Evolutionary conservation across 2,329 filamentous ascomycete species (phyloP).

Genomic region (Cytospora schulzeri): DNA sequence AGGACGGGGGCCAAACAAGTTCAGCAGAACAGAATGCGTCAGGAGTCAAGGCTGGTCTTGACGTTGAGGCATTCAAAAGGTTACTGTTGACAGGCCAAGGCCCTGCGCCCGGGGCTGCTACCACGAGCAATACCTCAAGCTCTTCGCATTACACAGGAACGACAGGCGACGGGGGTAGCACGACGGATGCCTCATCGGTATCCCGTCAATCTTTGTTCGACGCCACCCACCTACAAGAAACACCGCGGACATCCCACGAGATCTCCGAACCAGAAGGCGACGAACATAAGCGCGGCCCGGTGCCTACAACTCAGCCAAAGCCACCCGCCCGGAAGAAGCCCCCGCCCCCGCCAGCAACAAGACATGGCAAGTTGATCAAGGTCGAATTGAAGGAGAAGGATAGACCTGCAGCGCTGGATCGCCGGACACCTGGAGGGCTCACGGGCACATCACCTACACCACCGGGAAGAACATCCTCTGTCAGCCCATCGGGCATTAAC

Average conservation of each 20-base stretch:
- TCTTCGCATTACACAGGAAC: conserved; percentile 30
- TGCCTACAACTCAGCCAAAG: conserved; percentile 31
- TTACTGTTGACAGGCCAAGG: conserved; percentile 74
- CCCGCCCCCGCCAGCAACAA: conserved; percentile 71
- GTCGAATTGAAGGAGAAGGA: conserved; percentile 41
- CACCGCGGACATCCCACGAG: conserved; percentile 62
- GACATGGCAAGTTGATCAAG: conserved; percentile 75
- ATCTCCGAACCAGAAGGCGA: conserved; percentile 53
- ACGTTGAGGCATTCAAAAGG: conserved; percentile 78
- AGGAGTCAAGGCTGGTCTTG: conserved; percentile 56
- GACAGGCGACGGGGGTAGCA: conserved; percentile 49
- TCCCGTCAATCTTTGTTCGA: conserved; percentile 63
- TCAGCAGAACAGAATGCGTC: conserved; percentile 29
- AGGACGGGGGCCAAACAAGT: conserved; percentile 39
- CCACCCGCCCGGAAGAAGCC: conserved; percentile 57
- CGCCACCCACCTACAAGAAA: conserved; percentile 43
- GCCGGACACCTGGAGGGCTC: conserved; percentile 27
- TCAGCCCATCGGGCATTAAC: conserved; percentile 52
- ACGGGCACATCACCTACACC: conserved; percentile 29
- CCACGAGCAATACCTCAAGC: conserved; percentile 30
- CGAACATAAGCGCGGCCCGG: conserved; percentile 45
- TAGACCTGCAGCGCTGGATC: conserved; percentile 32
- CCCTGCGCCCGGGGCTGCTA: conserved; percentile 34
- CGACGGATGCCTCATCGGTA: conserved; percentile 60
- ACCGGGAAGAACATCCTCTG: conserved; percentile 39